phyloP scores from a whole-genome alignment of 2,329 filamentous ascomycete species.

The Tympanopsis confertula region DNA sequence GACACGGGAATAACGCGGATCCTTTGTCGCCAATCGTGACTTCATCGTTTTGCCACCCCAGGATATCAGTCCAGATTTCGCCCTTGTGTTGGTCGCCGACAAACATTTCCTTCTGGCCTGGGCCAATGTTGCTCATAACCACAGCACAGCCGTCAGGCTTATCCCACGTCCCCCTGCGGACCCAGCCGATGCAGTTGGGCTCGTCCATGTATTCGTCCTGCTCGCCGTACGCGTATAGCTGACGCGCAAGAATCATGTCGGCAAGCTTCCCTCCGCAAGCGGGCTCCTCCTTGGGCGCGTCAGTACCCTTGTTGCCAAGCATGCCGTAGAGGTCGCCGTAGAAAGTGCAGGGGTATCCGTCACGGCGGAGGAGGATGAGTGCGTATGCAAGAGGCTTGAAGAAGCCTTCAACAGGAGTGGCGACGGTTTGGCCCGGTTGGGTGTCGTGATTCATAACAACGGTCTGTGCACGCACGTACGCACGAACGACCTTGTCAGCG shows the following conservation, averaged over 20 bases:
- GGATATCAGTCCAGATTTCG: conserved; percentile 53
- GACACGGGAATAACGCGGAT: conserved; percentile 45
- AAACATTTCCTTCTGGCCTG: conserved; percentile 46
- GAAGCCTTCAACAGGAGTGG: conserved; percentile 48
- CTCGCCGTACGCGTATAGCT: conserved; percentile 54
- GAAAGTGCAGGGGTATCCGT: conserved; percentile 57
- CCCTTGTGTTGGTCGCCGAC: conserved; percentile 47
- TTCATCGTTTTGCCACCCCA: conserved; percentile 39
- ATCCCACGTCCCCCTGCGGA: conserved; percentile 33
- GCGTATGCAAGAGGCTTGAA: conserved; percentile 65
- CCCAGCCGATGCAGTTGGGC: conserved; percentile 51
- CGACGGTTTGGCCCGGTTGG: conserved; percentile 23
- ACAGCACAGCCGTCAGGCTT: conserved; percentile 38
- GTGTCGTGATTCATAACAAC: conserved; percentile 67
- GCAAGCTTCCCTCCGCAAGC: conserved; percentile 42
- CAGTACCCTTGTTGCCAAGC: conserved; percentile 20
- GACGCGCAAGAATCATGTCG: conserved; percentile 46
- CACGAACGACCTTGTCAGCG: conserved; percentile 1
- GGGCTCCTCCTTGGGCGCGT: conserved; percentile 17
- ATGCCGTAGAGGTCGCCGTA: conserved; percentile 63
- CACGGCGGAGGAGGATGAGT: conserved; percentile 52
- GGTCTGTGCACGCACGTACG: conserved; percentile 25
- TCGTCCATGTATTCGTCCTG: conserved; percentile 55
- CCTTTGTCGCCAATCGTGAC: conserved; percentile 50
- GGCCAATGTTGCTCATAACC: conserved; percentile 40